Evolutionary conservation across 108 stramenopile species (phyloP), one percentile per base, ranked within the genome.

Genomic region (Nitzschia sp.): DNA sequence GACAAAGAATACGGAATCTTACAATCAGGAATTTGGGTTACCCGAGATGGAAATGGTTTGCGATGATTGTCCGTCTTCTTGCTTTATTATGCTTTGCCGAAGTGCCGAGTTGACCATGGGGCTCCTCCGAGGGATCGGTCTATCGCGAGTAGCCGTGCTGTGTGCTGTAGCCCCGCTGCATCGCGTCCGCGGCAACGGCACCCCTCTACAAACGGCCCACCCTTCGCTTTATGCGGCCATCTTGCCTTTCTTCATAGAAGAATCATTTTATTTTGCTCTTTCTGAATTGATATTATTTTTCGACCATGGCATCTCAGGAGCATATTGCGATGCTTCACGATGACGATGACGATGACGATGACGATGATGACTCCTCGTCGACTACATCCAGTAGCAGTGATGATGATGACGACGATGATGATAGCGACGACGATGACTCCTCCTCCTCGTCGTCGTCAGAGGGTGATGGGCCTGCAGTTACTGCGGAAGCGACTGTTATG

Each of bases 231-330:
- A 13, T 6, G 38, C 9, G 6, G 38, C 38, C 38, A 41, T 13
- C 38, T 41, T 41, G 38, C 38, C 38, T n/a, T n/a, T n/a, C n/a
- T n/a, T n/a, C n/a, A n/a, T n/a, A n/a, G n/a, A n/a, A 23, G 22
- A 52, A 17, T 15, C 50, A 6, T 52, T 19, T 5, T 8, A 52
- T 4, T 52, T n/a, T 52, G 50, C 22, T 15, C 5, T 8, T 15
- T 52, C 50, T 52, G n/a, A 4, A 19, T 52, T 41, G 9, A 41
- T 13, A 41, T 41, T 41, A 9, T 41, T 13, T 41, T 6, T 6
- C 13, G 9, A 41, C 63, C 31, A 74, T 74, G 73, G 73, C 73
- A 52, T 74, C 73, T 3, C 47, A 66, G 48, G 64, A 59, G 23
- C 73, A 74, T 30, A 48, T 74, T 22, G 33, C 48, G 26, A 55